Evolutionary conservation across 257 asterid genomes (phyloP), one percentile per base, ranked within the genome.

Genomic region (Striga asiatica): DNA sequence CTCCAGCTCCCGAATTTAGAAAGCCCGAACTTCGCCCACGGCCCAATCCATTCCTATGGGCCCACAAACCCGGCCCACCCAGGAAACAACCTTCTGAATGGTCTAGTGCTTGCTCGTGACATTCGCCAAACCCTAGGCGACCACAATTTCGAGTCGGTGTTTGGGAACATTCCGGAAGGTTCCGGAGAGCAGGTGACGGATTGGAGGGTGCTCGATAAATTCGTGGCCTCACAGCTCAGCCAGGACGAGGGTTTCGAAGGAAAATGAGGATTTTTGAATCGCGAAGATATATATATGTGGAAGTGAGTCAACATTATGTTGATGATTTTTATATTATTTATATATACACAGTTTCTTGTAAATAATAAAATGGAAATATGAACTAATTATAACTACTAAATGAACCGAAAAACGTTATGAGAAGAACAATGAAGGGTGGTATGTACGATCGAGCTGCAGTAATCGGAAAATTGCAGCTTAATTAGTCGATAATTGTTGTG

Each of bases 181-280:
- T n/a, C n/a, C n/a, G n/a, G n/a, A 8, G 81, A 78, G 34, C 83
- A 76, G 16, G 74, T 78, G 4, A 83, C 70, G 2, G 97, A 88
- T 50, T 88, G 97, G 97, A 68, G 97, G 56, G 91, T 78, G 0
- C 88, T 88, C 16, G 93, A 88, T 61, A 88, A 78, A 48, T 84
- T 88, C 34, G 97, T 88, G 23, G 97, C 97, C 0, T 88, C 95
- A 6, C 97, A 84, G 23, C 88, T 88, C 50, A 88, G 93, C 61
- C 97, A 88, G 8, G 93, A 75, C 20, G 85, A 78, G 28, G n/a
- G 57, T 47, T 14, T 59, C 75, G 5, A 74, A 76, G 50, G 82
- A 68, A 49, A 66, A 66, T 17, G 74, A 67, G 1, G 50, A 58
- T 50, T 73, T 63, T n/a, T n/a, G n/a, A n/a, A n/a, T n/a, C n/a